Evolutionary conservation across 495 filamentous ascomycete species (phyloP), one percentile per base, ranked within the genome.

Genomic region (Penicillium lividum): DNA sequence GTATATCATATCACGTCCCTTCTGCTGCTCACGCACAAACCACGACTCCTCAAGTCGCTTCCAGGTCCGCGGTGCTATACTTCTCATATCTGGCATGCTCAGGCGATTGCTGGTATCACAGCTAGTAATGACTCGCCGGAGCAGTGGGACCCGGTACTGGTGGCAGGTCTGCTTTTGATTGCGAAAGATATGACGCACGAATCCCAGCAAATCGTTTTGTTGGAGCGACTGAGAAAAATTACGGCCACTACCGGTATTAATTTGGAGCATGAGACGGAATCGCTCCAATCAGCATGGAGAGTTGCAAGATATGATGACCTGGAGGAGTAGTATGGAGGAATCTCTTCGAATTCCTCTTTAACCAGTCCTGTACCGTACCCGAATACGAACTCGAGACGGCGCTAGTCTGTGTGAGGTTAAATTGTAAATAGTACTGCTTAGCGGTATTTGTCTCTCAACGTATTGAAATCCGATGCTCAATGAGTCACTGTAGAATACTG

Each of bases 71-170:
- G 67, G 3, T 65, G 58, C 28, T 64, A 65, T 15, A 69, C 67
- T 0, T 69, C 67, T 7, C 61, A 69, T 47, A 69, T 69, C 22
- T 69, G 67, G 67, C 67, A 69, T 47, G 67, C 67, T 7, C 67
- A 69, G 22, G 62, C 67, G 0, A 69, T 69, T 5, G 64, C 67
- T 18, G 67, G 67, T 3, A 67, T 69, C 4, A 56, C 59, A 3
- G 57, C 61, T 9, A 65, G 64, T 10, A 69, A 69, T 56, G 67
- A 69, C 25, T 67, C 67, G 0, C 59, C 64, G 0, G 64, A 69
- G 34, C 67, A 69, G 47, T 69, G 64, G 61, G 67, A 69, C 22
- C 67, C 67, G 6, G 57, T 69, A 10, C 31, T 69, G 0, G 53
- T 69, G n/a, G 58, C 61, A 0, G 58, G 67, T 34, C 53, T 69